These are phyloP conservation scores for Acorus gramineus DNA, from an alignment of 106 monocot genomes.

Conservation along the genomic window DNA sequence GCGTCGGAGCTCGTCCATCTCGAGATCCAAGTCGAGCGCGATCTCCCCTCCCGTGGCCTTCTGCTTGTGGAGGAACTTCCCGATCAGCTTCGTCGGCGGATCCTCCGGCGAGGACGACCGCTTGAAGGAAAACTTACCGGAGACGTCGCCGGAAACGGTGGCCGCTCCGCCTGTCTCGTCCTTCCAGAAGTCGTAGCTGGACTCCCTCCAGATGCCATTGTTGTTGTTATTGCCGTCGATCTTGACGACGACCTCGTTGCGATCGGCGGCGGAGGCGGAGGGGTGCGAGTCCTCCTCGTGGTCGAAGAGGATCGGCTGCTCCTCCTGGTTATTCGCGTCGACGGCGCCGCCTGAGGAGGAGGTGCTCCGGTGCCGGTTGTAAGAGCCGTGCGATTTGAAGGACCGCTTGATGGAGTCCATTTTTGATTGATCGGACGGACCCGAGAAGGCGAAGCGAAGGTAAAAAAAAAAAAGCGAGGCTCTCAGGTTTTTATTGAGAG, in stretches of 20 bases:
- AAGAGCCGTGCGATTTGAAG: constrained; percentile 29
- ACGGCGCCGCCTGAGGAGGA: constrained; percentile 8
- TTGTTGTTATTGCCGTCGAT: constrained; percentile 7
- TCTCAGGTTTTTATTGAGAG: not conserved
- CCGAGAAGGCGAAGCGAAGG: not conserved
- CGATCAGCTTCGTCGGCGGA: constrained; percentile 43
- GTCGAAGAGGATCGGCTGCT: constrained; percentile 30
- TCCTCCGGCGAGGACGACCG: constrained; percentile 15
- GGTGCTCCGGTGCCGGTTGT: constrained; percentile 7
- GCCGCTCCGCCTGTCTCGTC: not conserved
- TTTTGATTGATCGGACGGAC: not conserved
- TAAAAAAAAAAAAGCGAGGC: not conserved
- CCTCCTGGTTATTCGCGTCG: constrained; percentile 14
- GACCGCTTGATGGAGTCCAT: constrained; percentile 33
- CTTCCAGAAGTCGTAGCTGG: constrained; percentile 35
- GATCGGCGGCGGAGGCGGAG: constrained; percentile 5
- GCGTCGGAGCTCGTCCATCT: constrained; percentile 45
- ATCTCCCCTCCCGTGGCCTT: constrained; percentile 28
- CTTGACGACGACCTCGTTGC: constrained; percentile 51
- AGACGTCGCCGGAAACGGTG: not conserved
- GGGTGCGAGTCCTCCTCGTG: not conserved
- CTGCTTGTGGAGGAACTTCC: constrained; percentile 36
- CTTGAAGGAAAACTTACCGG: constrained; percentile 8
- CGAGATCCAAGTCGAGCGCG: constrained; percentile 48
- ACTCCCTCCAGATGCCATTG: constrained; percentile 18